Evolutionary conservation across 1,139 yeast genomes (phyloP), one percentile per base, ranked within the genome.

Genomic region (Magnusiomyces suaveolens): DNA sequence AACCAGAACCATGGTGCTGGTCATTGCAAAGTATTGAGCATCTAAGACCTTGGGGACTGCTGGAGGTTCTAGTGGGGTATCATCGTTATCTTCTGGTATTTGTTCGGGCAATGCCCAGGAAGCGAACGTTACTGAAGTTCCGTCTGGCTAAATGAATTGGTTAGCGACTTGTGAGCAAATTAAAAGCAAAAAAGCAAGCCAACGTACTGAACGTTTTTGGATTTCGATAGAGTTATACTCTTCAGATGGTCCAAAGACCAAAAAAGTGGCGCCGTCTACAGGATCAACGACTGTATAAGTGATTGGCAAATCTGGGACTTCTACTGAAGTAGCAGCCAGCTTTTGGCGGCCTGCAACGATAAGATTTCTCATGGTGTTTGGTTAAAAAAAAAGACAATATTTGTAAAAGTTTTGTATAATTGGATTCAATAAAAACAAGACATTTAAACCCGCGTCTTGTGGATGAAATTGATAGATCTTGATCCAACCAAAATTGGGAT

Each of bases 221-320:
- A 80, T 78, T 63, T 80, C 84, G 54, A 85, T 69, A 8, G 76
- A 64, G 24, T 80, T 80, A 24, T 80, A 75, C 50, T 82, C 88
- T 21, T 70, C 73, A 23, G 63, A 57, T 24, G 87, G 81, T 2
- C 84, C 80, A 56, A 86, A 72, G 1, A 80, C 84, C 61, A 83
- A 78, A 0, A 94, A 80, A 54, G 88, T 75, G 56, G 87, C 78
- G 66, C 87, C 94, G 14, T 84, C 77, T 29, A 85, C 80, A 0
- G 87, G 77, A 66, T 88, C 96, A 63, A 87, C 87, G n/a, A 76
- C 78, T 1, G 92, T 75, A 50, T 76, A 78, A 1, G 74, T 68
- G 6, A 82, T 72, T n/a, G 74, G 75, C 58, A 82, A 72, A 61
- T 83, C 92, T 1, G 92, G 94, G 55, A 60, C 68, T 38, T 62